Evolutionary conservation across 495 filamentous ascomycete species (phyloP).

Genomic region (Penicillium psychrofluorescens): DNA sequence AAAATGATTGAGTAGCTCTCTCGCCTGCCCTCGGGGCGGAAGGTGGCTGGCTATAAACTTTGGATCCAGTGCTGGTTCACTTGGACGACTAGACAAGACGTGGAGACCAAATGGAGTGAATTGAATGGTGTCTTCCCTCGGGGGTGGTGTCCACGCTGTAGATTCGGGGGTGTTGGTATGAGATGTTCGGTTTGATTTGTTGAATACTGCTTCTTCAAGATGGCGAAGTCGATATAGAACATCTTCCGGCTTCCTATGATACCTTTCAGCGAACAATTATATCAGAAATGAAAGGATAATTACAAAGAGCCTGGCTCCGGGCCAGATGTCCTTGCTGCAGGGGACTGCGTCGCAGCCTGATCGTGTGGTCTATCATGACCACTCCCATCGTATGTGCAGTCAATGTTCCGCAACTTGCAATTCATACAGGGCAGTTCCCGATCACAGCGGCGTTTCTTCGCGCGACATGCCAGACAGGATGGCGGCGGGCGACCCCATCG

Average conservation of each 20-base stretch:
- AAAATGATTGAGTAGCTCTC: slow-evolving; percentile 18
- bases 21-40: slow-evolving; percentile 16
- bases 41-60: slow-evolving; percentile 4
- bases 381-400: slow-evolving; percentile 11
- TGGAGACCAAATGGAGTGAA: slow-evolving; percentile 9
- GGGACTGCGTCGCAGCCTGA: not conserved
- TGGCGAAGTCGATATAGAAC: slow-evolving; percentile 8
- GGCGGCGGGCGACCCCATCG: slow-evolving; percentile 12
- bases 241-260: slow-evolving; percentile 7
- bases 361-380: not conserved
- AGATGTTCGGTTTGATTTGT: not conserved
- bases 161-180: not conserved
- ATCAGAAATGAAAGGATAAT: not conserved
- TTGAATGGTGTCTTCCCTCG: too few relatives aligned
- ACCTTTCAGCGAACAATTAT: not conserved
- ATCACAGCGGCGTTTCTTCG: slow-evolving; percentile 22
- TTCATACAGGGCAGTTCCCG: slow-evolving; percentile 22
- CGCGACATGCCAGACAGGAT: slow-evolving; percentile 18
- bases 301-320: slow-evolving; percentile 1
- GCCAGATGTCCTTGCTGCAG: not conserved
- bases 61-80: too few relatives aligned
- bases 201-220: slow-evolving; percentile 7
- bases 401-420: slow-evolving; percentile 13
- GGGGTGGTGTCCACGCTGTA: too few relatives aligned
- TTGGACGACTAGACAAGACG: not conserved